Conservation (phyloP, 73 alveolate genomes). For the Paramecium sexaurelia region DNA sequence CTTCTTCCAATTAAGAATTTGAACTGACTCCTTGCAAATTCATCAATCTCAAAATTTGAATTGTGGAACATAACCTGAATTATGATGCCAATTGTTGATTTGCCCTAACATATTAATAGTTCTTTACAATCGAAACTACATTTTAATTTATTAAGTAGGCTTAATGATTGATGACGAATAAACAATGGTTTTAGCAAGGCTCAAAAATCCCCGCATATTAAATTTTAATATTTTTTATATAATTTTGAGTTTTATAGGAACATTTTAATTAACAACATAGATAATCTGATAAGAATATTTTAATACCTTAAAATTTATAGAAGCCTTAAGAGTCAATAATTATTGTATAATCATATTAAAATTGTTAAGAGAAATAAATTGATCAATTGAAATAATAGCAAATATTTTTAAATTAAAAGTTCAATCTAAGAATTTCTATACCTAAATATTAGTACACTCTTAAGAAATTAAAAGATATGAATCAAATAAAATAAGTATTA, state of each 20-base stretch:
- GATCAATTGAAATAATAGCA: neutral
- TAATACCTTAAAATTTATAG: neutral
- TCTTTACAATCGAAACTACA: neutral
- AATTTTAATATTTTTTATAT: neutral
- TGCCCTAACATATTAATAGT: neutral
- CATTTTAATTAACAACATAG: neutral
- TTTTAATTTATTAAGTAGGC: neutral
- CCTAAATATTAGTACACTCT: neutral
- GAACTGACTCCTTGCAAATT: neutral
- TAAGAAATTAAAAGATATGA: neutral
- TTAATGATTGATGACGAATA: neutral
- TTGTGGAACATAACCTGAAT: neutral
- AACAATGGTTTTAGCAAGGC: neutral
- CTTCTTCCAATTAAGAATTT: neutral
- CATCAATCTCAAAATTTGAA: neutral
- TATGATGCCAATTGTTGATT: neutral
- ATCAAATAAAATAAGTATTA: neutral
- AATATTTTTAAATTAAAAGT: neutral
- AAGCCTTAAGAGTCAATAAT: neutral
- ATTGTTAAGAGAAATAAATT: neutral
- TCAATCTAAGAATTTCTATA: neutral
- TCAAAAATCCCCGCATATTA: constrained; percentile 3
- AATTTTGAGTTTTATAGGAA: neutral
- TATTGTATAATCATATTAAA: neutral
- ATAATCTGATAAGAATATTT: neutral